phyloP scores from a whole-genome alignment of 345 rosid species.

The Populus tremula region DNA sequence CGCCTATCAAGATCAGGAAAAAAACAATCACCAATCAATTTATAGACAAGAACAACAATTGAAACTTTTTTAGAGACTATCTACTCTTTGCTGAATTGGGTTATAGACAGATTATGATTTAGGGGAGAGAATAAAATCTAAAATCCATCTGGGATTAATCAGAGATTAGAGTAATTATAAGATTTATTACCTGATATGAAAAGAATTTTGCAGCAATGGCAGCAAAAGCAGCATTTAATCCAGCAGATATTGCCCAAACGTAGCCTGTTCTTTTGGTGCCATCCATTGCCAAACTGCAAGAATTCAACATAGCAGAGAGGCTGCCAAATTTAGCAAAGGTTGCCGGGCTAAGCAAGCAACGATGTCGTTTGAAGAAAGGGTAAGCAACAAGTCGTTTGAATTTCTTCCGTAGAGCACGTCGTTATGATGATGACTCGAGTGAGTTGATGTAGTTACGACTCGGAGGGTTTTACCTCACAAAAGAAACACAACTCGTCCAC shows the following conservation, averaged over 20 bases:
- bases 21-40: neutral
- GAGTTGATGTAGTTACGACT: neutral
- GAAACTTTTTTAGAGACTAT: no score
- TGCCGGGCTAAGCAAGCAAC: no score
- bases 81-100: neutral
- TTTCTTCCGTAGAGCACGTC: neutral
- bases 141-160: neutral
- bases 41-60: no score
- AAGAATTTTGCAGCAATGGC: slow-evolving; percentile 79
- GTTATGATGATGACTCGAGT: neutral
- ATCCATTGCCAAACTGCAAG: slow-evolving; percentile 14
- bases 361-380: neutral
- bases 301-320: neutral
- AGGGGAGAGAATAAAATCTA: neutral
- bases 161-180: neutral
- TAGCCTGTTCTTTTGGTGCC: slow-evolving; percentile 46
- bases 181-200: slow-evolving; percentile 36
- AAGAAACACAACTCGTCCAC: slow-evolving; percentile 11
- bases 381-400: neutral
- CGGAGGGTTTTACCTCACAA: neutral
- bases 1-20: slow-evolving; percentile 36
- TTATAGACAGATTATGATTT: neutral
- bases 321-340: neutral
- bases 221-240: slow-evolving; percentile 71
- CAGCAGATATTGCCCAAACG: slow-evolving; percentile 66